phyloP scores from a whole-genome alignment of 2,329 filamentous ascomycete species.

The Aspergillus sp. region DNA sequence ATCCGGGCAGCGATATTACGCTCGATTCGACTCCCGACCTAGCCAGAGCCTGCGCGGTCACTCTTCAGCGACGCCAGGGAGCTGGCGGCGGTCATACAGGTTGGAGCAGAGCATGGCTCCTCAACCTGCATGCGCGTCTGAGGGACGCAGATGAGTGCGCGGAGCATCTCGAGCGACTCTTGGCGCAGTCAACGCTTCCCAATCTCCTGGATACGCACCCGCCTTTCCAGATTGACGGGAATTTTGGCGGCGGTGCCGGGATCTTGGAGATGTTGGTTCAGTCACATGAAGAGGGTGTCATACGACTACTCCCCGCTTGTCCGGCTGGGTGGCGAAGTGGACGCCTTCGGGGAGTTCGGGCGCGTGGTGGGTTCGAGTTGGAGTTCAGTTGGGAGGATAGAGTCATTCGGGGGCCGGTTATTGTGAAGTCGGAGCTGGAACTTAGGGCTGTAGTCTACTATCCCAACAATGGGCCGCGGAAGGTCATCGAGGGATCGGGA shows the following conservation, averaged over 20 bases:
- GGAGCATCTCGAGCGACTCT: conserved; percentile 44
- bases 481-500: conserved; percentile 21
- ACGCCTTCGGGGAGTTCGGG: conserved; percentile 39
- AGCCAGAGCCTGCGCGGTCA: conserved; percentile 34
- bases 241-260: conserved; percentile 55
- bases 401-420: conserved; percentile 24
- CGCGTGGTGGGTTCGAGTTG: conserved; percentile 43
- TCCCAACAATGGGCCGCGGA: conserved; percentile 22
- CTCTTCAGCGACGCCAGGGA: conserved; percentile 34
- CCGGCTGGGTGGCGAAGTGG: conserved; percentile 42
- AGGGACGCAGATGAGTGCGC: conserved; percentile 44
- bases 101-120: conserved; percentile 57
- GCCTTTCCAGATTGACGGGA: conserved; percentile 57
- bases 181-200: conserved; percentile 48
- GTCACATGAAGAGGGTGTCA: conserved; percentile 37
- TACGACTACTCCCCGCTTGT: conserved; percentile 46
- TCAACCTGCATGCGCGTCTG: conserved; percentile 56
- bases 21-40: conserved; percentile 38
- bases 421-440: conserved; percentile 22
- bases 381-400: conserved; percentile 44
- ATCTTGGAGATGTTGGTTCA: conserved; percentile 54
- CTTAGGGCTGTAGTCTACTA: conserved; percentile 25
- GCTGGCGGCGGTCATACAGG: conserved; percentile 55
- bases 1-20: conserved; percentile 48
- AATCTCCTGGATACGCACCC: conserved; percentile 54